Evolutionary conservation across 2,329 filamentous ascomycete species (phyloP), one percentile per base, ranked within the genome.

Genomic region (Aureobasidium uvarum): DNA sequence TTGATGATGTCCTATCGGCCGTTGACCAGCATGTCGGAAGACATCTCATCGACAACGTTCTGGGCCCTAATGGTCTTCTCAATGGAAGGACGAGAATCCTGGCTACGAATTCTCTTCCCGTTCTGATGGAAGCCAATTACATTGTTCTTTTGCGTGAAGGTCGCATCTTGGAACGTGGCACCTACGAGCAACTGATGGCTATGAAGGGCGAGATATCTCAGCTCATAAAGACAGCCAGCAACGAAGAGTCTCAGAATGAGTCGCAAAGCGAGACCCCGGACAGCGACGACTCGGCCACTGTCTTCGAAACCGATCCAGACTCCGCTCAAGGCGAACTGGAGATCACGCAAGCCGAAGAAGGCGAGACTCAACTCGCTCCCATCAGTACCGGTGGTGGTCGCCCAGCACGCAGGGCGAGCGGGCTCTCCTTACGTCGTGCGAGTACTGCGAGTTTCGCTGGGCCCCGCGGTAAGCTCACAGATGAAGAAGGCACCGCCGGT

Each of bases 11-110:
- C 67, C 83, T 99, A 13, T 98, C 94, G 18, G 95, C 96, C 0
- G 95, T 99, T n/a, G 95, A 99, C 78, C 94, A 96, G 69, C 95
- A 99, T 74, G 95, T 99, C 66, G 95, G 95, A 58, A 86, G 91
- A 69, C 95, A 99, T 78, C 85, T 99, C 66, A 97, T 97, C 72
- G 90, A 98, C 74, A 91, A 95, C 68, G 95, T 99, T 0, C 85
- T 99, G 41, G 95, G 95, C 14, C 83, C 89, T 5, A 89, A 88
- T 68, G 95, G 95, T 69, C 81, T 99, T 7, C 83, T 99, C 28
- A 84, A 82, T 60, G 86, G 89, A 45, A 98, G 98, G 79, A 97
- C 94, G 7, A 88, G 94, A 69, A 90, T 99, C 64, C 83, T 99
- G 58, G 93, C 95, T 11, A 99, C 95, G 23, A 99, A 99, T 74